Evolutionary conservation across 257 asterid genomes (phyloP).

Genomic region (Solanum medicagineum): DNA sequence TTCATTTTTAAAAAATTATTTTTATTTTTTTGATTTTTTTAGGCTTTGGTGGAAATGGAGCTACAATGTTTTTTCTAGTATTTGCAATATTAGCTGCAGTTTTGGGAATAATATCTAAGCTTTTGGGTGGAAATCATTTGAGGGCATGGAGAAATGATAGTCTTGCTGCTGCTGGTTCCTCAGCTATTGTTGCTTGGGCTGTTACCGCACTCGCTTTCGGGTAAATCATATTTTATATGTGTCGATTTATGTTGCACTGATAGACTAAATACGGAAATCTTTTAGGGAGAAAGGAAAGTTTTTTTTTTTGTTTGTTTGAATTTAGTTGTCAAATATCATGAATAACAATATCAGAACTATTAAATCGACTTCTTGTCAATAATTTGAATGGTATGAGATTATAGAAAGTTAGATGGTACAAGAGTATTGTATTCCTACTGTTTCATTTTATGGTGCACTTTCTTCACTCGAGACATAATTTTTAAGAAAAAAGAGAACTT

Average conservation of each 20-base stretch:
- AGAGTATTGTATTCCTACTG: no score
- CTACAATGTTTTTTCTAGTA: constrained; percentile 48
- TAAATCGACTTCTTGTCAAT: no score
- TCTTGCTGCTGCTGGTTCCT: constrained; percentile 72
- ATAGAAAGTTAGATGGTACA: no score
- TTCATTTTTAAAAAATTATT: not conserved
- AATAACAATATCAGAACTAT: no score
- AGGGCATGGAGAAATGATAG: constrained; percentile 79
- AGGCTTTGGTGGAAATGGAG: constrained; percentile 89
- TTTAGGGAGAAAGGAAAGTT: not conserved
- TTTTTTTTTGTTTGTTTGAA: no score
- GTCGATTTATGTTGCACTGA: not conserved
- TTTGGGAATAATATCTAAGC: constrained; percentile 58
- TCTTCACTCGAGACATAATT: no score
- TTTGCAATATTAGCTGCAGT: constrained; percentile 60
- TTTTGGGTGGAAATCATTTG: constrained; percentile 66
- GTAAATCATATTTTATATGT: not conserved
- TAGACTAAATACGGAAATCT: not conserved
- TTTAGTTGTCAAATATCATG: no score
- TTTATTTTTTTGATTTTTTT: not conserved
- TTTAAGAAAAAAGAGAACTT: no score
- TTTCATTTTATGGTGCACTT: no score
- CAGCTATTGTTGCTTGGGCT: constrained; percentile 70
- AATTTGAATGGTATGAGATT: no score
- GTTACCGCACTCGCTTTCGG: constrained; percentile 75